Conservation (phyloP, 257 asterid species). For the Anisodus acutangulus region DNA sequence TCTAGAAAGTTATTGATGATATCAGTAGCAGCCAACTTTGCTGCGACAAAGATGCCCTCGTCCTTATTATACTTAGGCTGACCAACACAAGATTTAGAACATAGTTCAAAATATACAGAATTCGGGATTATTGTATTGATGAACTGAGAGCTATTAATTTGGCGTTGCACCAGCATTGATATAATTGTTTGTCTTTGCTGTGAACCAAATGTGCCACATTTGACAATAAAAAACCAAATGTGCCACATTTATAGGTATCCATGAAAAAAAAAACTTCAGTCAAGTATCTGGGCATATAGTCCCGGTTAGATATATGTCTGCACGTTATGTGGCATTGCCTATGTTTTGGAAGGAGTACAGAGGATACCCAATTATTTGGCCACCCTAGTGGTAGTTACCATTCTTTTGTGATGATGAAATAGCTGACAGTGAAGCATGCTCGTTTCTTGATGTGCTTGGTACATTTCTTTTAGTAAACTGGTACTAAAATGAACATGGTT, state of each 20-base stretch:
- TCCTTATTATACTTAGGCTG: background rate
- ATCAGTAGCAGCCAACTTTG: background rate
- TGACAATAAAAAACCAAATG: background rate
- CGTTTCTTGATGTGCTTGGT: background rate
- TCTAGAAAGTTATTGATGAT: background rate
- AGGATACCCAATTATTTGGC: background rate
- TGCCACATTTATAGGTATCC: background rate
- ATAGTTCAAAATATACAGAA: background rate
- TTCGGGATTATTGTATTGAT: background rate
- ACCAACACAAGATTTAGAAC: slow-evolving; percentile 7
- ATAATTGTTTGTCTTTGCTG: background rate
- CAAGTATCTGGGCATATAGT: background rate
- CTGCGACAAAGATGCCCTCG: background rate
- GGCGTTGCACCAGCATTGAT: background rate
- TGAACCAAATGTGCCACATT: background rate
- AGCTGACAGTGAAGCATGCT: background rate
- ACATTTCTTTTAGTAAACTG: background rate
- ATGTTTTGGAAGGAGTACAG: background rate
- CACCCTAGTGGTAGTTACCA: slow-evolving; percentile 23
- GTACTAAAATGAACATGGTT: background rate
- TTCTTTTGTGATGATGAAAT: slow-evolving; percentile 8
- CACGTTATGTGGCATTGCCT: background rate
- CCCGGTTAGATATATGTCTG: background rate
- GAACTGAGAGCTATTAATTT: background rate
- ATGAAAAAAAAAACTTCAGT: background rate